Percentiles rank a stretch among this genome's conserved stretches.
These are phyloP conservation scores for Usnea hakonensis DNA, from an alignment of 495 filamentous ascomycete species.

Conservation along the genomic window DNA sequence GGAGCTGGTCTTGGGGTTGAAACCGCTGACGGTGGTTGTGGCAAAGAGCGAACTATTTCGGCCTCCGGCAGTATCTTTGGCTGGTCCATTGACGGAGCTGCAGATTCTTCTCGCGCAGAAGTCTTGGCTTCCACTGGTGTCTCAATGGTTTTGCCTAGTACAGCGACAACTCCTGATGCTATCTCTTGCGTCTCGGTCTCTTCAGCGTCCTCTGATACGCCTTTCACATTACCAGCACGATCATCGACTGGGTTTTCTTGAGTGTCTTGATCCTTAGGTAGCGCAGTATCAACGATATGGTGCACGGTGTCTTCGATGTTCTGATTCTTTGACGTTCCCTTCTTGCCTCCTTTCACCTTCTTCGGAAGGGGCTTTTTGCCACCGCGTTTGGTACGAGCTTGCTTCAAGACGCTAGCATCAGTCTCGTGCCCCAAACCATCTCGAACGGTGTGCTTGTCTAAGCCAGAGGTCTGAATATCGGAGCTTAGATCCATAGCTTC, in stretches of 20 bases:
- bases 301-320: conserved; percentile 31
- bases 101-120: neutral
- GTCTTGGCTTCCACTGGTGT: conserved; percentile 3
- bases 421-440: conserved; percentile 34
- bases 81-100: neutral
- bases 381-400: conserved; percentile 28
- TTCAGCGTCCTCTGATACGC: conserved; percentile 3
- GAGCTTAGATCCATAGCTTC: neutral
- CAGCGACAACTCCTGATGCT: conserved; percentile 24
- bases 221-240: neutral
- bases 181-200: conserved; percentile 24
- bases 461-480: conserved; percentile 17
- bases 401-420: conserved; percentile 28
- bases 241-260: neutral
- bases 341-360: conserved; percentile 41
- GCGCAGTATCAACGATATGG: conserved; percentile 5
- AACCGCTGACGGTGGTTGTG: neutral
- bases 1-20: conserved; percentile 15
- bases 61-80: neutral
- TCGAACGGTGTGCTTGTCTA: conserved; percentile 13
- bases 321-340: conserved; percentile 25
- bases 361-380: conserved; percentile 40
- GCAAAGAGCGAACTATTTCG: neutral
- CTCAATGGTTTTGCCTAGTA: conserved; percentile 6
- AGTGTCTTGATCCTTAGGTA: conserved; percentile 6